These are phyloP conservation scores for Fusarium nanum DNA, from an alignment of 2,329 filamentous ascomycete genomes.

Conservation along the genomic window DNA sequence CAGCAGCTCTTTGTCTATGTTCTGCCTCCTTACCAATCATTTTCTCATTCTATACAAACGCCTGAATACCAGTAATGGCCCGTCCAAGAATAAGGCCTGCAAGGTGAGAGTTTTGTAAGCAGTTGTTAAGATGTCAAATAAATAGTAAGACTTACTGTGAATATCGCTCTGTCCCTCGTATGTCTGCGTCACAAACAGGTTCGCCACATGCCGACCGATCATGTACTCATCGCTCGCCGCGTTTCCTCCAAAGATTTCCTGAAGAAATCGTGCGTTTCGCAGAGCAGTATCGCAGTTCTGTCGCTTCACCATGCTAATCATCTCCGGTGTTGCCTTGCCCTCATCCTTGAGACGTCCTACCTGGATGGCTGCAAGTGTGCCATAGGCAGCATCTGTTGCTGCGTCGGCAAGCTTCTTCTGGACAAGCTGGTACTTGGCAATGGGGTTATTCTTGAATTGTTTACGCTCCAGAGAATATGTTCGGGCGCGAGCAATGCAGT, in stretches of 20 bases:
- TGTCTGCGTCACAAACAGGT: slow-evolving; percentile 96
- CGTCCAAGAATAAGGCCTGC: slow-evolving; percentile 75
- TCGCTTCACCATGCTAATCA: slow-evolving; percentile 96
- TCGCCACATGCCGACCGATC: slow-evolving; percentile 94
- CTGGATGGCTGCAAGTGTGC: slow-evolving; percentile 89
- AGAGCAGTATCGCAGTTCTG: slow-evolving; percentile 96
- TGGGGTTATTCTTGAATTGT: slow-evolving; percentile 95
- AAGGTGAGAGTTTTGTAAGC: slow-evolving; percentile 42
- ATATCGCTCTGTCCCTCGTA: slow-evolving; percentile 99
- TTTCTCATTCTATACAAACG: slow-evolving; percentile 69
- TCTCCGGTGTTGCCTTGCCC: slow-evolving; percentile 88
- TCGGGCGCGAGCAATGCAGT: slow-evolving; percentile 83
- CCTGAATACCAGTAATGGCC: slow-evolving; percentile 80
- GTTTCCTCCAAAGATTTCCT: slow-evolving; percentile 97
- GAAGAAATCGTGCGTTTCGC: slow-evolving; percentile 80
- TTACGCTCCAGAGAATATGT: slow-evolving; percentile 91
- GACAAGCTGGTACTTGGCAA: slow-evolving; percentile 95
- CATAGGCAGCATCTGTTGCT: slow-evolving; percentile 88
- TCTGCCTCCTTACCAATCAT: slow-evolving; percentile 27
- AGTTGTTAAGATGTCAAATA: slow-evolving; percentile 4
- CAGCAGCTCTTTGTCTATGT: slow-evolving; percentile 16
- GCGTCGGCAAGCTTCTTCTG: slow-evolving; percentile 99
- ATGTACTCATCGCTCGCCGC: slow-evolving; percentile 98
- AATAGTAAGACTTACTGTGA: slow-evolving; percentile 75
- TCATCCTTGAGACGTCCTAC: slow-evolving; percentile 94